Percentiles rank a stretch among this genome's conserved stretches.
These are phyloP conservation scores for Botryotinia globosa DNA, from an alignment of 2,329 filamentous ascomycete genomes.

Conservation along the genomic window DNA sequence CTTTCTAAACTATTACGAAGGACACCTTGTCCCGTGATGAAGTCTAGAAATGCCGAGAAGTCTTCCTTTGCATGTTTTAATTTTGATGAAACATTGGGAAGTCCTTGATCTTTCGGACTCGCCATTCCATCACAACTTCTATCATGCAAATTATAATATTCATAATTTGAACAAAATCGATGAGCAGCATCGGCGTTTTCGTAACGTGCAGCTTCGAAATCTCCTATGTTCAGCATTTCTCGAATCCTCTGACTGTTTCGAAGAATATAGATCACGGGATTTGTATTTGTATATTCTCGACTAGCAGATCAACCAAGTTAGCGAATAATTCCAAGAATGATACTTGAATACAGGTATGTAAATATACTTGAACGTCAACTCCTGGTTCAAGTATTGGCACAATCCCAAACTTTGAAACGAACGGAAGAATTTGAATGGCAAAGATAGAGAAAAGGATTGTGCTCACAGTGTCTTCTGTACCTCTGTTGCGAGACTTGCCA, in stretches of 20 bases:
- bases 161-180: constrained; percentile 57
- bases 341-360: neutral
- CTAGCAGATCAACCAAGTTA: neutral
- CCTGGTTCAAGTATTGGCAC: neutral
- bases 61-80: constrained; percentile 56
- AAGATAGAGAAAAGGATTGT: neutral
- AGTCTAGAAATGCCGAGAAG: constrained; percentile 57
- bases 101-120: constrained; percentile 43
- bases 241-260: constrained; percentile 65
- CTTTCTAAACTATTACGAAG: constrained; percentile 55
- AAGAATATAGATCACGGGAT: constrained; percentile 69
- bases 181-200: constrained; percentile 46
- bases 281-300: constrained; percentile 58
- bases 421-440: neutral
- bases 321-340: neutral
- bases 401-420: neutral
- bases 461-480: constrained; percentile 49
- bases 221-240: constrained; percentile 43
- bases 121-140: constrained; percentile 40
- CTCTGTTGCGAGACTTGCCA: constrained; percentile 51
- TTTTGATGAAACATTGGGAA: constrained; percentile 47
- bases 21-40: constrained; percentile 53
- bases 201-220: constrained; percentile 44
- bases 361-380: neutral
- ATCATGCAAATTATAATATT: constrained; percentile 59